Percentiles rank a stretch among this genome's conserved stretches.
Conservation (phyloP, 2,329 filamentous ascomycete species). For the Nigrograna mackinnonii region DNA sequence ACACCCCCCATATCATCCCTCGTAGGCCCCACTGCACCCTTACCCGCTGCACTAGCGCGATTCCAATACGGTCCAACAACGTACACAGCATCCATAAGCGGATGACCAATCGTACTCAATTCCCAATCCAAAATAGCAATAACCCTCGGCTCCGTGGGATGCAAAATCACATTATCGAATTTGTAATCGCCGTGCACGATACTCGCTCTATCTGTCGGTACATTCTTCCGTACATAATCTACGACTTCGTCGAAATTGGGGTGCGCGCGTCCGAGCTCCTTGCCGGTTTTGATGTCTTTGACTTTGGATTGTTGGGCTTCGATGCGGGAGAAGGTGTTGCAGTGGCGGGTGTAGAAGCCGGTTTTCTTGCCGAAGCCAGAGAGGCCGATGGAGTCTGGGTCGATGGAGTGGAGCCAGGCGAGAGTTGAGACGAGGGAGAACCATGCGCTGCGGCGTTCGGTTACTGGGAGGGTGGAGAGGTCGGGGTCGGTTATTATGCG, state of each 20-base stretch:
- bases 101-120: conserved; percentile 93
- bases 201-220: conserved; percentile 45
- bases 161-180: conserved; percentile 68
- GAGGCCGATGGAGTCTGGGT: conserved; percentile 68
- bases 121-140: conserved; percentile 97
- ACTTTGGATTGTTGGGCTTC: conserved; percentile 76
- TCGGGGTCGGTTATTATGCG: conserved; percentile 88
- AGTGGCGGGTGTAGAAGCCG: conserved; percentile 84
- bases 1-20: conserved; percentile 44
- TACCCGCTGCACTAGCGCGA: conserved; percentile 32
- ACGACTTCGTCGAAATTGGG: conserved; percentile 81
- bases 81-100: conserved; percentile 86
- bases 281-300: conserved; percentile 69
- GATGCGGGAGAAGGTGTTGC: conserved; percentile 79
- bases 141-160: conserved; percentile 81
- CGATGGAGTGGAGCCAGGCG: conserved; percentile 81
- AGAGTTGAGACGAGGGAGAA: conserved; percentile 71
- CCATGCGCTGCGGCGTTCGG: conserved; percentile 58
- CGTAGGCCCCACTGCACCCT: conserved; percentile 9
- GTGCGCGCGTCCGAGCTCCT: conserved; percentile 69
- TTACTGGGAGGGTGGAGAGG: conserved; percentile 69
- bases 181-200: conserved; percentile 96
- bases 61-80: conserved; percentile 59
- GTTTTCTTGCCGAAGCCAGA: conserved; percentile 70
- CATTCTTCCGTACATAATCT: conserved; percentile 76